These are phyloP conservation scores for Paecilomyces niveus DNA, from an alignment of 2,329 filamentous ascomycete species.

Conservation along the genomic window DNA sequence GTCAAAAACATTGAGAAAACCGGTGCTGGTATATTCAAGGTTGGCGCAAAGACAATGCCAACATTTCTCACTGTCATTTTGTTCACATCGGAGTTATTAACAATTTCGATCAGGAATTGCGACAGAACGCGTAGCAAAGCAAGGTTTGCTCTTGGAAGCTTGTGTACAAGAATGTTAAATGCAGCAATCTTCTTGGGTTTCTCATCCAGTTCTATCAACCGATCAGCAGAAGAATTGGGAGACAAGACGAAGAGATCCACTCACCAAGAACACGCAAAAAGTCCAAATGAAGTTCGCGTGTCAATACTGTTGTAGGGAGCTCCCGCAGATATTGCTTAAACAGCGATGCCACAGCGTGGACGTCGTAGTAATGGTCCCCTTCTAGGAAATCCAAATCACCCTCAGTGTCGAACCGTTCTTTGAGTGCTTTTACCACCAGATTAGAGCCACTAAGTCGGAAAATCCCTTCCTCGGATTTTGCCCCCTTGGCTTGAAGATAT, in stretches of 20 bases:
- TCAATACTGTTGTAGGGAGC: conserved; percentile 83
- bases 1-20: conserved; percentile 92
- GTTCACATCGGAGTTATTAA: conserved; percentile 82
- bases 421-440: conserved; percentile 80
- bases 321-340: conserved; percentile 92
- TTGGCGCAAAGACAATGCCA: conserved; percentile 95
- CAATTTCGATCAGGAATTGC: conserved; percentile 82
- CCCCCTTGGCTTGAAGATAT: conserved; percentile 78
- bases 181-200: conserved; percentile 68
- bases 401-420: conserved; percentile 88
- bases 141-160: conserved; percentile 71
- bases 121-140: conserved; percentile 78
- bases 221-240: not conserved
- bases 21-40: conserved; percentile 89
- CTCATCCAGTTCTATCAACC: conserved; percentile 58
- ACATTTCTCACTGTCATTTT: conserved; percentile 99
- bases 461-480: conserved; percentile 82
- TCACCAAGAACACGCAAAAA: conserved; percentile 71
- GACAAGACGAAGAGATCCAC: conserved; percentile 11
- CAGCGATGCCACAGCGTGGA: conserved; percentile 89
- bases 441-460: conserved; percentile 97
- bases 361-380: conserved; percentile 79
- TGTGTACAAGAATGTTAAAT: conserved; percentile 70
- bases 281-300: conserved; percentile 79
- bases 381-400: conserved; percentile 80